These are phyloP conservation scores for Ceratocystis destructans DNA, from an alignment of 2,329 filamentous ascomycete genomes.

Conservation along the genomic window DNA sequence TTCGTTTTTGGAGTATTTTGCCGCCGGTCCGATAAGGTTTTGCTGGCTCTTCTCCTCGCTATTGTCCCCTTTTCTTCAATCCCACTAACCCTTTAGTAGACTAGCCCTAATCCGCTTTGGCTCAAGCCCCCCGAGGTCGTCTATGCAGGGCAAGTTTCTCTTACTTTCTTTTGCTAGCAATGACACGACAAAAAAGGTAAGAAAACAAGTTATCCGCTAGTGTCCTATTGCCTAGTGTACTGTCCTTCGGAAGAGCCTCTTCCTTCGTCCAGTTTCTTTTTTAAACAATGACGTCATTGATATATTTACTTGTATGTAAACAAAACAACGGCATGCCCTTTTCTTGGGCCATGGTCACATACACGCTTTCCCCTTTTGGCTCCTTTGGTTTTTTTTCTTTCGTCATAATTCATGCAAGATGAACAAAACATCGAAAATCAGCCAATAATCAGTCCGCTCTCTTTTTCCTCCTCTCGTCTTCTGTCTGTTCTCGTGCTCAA, in stretches of 20 bases:
- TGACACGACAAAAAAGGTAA: neutral
- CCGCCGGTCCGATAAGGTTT: neutral
- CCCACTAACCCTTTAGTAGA: neutral
- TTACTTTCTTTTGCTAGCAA: neutral
- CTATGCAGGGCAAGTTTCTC: too few species aligned
- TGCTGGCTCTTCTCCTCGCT: neutral
- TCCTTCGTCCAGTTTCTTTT: neutral
- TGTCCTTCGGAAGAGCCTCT: neutral
- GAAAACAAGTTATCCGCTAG: neutral
- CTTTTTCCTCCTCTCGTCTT: neutral
- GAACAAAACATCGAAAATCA: neutral
- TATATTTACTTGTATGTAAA: neutral
- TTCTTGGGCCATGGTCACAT: neutral
- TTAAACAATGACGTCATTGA: neutral
- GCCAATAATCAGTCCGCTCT: neutral
- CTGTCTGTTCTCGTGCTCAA: neutral
- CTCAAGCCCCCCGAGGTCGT: too few species aligned
- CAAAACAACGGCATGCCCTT: neutral
- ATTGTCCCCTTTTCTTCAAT: neutral
- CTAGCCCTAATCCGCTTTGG: neutral
- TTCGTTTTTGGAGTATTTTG: neutral
- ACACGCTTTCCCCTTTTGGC: neutral
- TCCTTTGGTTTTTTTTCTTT: neutral
- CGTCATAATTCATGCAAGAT: neutral
- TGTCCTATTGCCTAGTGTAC: neutral